Evolutionary conservation across 257 asterid species (phyloP), one percentile per base, ranked within the genome.

Genomic region (Gynochthodes officinalis): DNA sequence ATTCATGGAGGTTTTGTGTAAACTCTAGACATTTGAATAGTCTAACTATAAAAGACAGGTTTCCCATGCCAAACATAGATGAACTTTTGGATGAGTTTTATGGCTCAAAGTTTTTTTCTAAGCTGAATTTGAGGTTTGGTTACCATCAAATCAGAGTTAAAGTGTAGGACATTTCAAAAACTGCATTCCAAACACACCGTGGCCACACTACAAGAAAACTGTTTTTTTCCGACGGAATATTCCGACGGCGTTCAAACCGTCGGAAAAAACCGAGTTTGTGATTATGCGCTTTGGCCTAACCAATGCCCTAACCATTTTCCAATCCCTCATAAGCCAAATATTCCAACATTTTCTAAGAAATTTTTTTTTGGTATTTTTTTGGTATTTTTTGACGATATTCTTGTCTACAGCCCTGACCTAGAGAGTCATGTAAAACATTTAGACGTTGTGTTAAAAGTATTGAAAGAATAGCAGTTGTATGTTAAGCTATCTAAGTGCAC

Each of bases 321-420:
- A 72, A 21, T 4, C 54, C 0, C 64, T 77, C 0, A 73, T 72
- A 71, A 72, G 73, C 25, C 1, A 58, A 3, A 44, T 77, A 0
- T 73, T 66, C 37, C 2, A 37, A 1, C n/a, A 5, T 0, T 42
- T 5, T 11, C 1, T 67, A 0, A 54, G 73, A n/a, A n/a, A n/a
- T n/a, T n/a, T n/a, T n/a, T n/a, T n/a, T n/a, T n/a, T n/a, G 14
- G 59, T 59, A 6, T 67, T 35, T 50, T 16, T 60, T 6, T 62
- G 12, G 72, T 30, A 0, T 62, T 72, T 15, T 78, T 78, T 52
- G 72, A 67, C 46, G 71, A 78, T 25, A 78, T 72, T 12, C 39
- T 78, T 0, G n/a, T 77, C 0, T 77, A 71, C 35, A 77, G 73
- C 4, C 2, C 2, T 0, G 0, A 40, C 7, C 11, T 39, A 16